These are phyloP conservation scores for Colletotrichum godetiae DNA, from an alignment of 2,329 filamentous ascomycete genomes.

Conservation along the genomic window DNA sequence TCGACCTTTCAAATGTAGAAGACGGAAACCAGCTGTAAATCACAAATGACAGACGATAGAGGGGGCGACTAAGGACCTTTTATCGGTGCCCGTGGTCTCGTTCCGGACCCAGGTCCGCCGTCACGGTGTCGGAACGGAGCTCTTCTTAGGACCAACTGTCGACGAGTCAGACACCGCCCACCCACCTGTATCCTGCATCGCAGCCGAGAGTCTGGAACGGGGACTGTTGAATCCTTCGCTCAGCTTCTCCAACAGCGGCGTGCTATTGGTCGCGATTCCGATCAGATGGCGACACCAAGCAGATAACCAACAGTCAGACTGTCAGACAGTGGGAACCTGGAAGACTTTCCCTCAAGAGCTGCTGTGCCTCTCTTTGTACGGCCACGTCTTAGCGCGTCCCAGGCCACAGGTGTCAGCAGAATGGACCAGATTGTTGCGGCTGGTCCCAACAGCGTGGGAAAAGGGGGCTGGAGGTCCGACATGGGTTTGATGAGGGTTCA, in stretches of 20 bases:
- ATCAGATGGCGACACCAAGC: background rate
- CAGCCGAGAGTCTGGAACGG: background rate
- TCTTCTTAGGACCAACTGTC: background rate
- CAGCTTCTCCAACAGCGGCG: background rate
- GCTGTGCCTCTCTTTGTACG: background rate
- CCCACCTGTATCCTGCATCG: background rate
- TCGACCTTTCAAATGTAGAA: background rate
- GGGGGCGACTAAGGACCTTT: background rate
- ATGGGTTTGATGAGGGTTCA: background rate
- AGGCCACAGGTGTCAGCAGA: background rate
- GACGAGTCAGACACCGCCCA: background rate
- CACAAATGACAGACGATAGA: background rate
- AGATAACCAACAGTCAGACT: background rate
- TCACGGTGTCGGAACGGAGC: background rate
- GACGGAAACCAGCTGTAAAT: background rate
- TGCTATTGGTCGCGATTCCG: background rate
- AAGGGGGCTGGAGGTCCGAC: constrained; percentile 20
- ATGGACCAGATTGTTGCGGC: background rate
- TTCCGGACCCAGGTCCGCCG: background rate
- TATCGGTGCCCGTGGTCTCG: background rate
- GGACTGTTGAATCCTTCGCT: constrained; percentile 2
- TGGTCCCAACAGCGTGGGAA: background rate
- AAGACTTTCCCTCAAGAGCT: background rate
- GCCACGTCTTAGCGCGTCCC: constrained; percentile 2
- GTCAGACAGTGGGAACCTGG: background rate